Evolutionary conservation across 1,284 basidiomycete species (phyloP), one percentile per base, ranked within the genome.

Genomic region (Vanrija pseudolonga): DNA sequence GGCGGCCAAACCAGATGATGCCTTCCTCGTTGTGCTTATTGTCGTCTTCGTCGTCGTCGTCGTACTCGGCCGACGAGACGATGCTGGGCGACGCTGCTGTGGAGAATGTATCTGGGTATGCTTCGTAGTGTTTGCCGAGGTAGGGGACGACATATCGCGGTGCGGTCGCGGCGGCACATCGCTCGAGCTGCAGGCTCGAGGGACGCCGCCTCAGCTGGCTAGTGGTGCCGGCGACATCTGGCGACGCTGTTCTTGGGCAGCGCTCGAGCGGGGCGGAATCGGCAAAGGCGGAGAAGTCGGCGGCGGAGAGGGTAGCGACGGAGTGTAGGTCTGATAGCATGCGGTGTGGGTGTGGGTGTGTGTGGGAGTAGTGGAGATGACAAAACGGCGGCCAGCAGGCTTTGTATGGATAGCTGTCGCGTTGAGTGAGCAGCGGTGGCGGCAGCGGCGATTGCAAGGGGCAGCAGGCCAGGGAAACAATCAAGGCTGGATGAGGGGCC

Each of bases 1-100:
- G 53, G 45, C 45, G 45, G 40, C 54, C 50, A 32, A 56, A 51
- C 54, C 54, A 56, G 41, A 56, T 47, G 20, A 56, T 45, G 17
- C 54, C 54, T 15, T 51, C 54, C 22, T 44, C 40, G 4, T 44
- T 45, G 3, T 26, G 42, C 15, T 37, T 23, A 32, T 43, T n/a
- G 12, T 47, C 38, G n/a, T 24, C 36, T 1, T 49, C 37, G 41
- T 38, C 37, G 17, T 39, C 37, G 17, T 39, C 37, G 6, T 17
- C 18, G 4, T 18, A 15, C 3, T 39, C 37, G 40, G 18, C 23
- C 6, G 26, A 17, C 19, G 41, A 43, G 19, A 37, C 32, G 12
- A 32, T 12, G 32, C 32, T 32, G 32, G 32, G 32, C 32, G 32
- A 32, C 32, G 32, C 28, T 1, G 5, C 41, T 6, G 40, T 32